Evolutionary conservation across 495 filamentous ascomycete genomes (phyloP).

Genomic region (Aspergillus wentii): DNA sequence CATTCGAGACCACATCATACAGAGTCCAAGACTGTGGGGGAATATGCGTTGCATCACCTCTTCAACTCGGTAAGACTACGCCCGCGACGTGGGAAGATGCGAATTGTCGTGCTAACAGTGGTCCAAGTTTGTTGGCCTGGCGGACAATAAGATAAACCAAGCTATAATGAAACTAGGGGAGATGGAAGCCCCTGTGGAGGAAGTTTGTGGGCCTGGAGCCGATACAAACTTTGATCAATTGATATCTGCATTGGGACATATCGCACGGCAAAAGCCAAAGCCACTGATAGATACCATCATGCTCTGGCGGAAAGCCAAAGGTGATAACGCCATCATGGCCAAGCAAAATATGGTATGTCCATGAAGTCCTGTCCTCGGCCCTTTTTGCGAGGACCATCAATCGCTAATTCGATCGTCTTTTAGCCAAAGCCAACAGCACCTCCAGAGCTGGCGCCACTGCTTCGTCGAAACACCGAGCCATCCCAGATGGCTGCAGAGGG

Average conservation of each 20-base stretch:
- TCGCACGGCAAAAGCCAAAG: constrained; percentile 89
- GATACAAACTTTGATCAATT: constrained; percentile 94
- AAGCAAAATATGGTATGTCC: constrained; percentile 54
- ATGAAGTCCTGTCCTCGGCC: not conserved
- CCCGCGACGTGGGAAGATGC: not conserved
- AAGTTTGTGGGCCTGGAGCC: constrained; percentile 81
- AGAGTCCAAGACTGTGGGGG: constrained; percentile 84
- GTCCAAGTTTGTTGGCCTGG: constrained; percentile 61
- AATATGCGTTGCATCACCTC: constrained; percentile 93
- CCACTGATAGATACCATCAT: constrained; percentile 96
- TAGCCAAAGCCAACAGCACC: constrained; percentile 24
- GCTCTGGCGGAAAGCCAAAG: constrained; percentile 93
- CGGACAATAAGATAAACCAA: constrained; percentile 88
- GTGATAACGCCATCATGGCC: constrained; percentile 68
- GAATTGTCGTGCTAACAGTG: constrained; percentile 11
- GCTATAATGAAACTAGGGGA: constrained; percentile 70
- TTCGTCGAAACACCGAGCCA: constrained; percentile 54
- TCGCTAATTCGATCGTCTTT: constrained; percentile 6
- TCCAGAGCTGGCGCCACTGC: constrained; percentile 33
- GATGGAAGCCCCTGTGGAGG: constrained; percentile 75
- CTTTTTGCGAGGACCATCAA: not conserved
- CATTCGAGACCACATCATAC: constrained; percentile 73
- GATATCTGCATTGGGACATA: constrained; percentile 87
- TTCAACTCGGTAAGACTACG: constrained; percentile 71
- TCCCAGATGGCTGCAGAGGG: constrained; percentile 27